phyloP scores from a whole-genome alignment of 176 grass and related monocot genomes.

The Alopecurus myosuroides region DNA sequence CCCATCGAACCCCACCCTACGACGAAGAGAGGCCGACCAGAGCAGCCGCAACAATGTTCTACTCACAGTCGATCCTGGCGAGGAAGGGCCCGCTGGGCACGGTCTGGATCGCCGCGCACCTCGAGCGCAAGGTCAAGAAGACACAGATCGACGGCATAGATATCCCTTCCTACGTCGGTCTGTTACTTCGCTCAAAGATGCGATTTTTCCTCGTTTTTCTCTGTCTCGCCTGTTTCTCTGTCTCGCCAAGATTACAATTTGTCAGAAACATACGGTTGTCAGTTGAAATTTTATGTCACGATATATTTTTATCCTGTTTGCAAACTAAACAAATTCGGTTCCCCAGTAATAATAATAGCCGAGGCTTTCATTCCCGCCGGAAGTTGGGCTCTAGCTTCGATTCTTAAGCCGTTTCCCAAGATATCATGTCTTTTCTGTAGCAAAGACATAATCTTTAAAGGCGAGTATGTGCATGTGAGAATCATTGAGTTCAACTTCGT shows the following conservation, averaged over 20 bases:
- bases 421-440: not conserved
- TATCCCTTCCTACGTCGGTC: slow-evolving; percentile 64
- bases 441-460: slow-evolving; percentile 12
- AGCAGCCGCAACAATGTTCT: slow-evolving; percentile 56
- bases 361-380: not conserved
- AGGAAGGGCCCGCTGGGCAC: slow-evolving; percentile 63
- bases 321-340: not conserved
- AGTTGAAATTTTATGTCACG: not conserved
- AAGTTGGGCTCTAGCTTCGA: not conserved
- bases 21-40: not conserved
- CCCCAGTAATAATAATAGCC: not conserved
- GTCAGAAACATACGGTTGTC: not conserved
- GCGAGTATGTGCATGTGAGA: not conserved
- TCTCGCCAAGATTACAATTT: not conserved
- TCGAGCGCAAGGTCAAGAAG: slow-evolving; percentile 89
- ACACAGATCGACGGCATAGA: slow-evolving; percentile 75
- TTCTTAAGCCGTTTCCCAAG: not conserved
- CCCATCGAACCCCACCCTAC: not conserved
- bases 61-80: slow-evolving; percentile 79
- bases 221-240: not conserved
- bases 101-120: slow-evolving; percentile 93
- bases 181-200: not conserved
- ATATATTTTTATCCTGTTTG: not conserved
- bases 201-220: not conserved
- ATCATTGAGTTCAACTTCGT: not conserved